These are phyloP conservation scores for Nymphaea colorata DNA, from an alignment of 164 flowering plant species.

Conservation along the genomic window DNA sequence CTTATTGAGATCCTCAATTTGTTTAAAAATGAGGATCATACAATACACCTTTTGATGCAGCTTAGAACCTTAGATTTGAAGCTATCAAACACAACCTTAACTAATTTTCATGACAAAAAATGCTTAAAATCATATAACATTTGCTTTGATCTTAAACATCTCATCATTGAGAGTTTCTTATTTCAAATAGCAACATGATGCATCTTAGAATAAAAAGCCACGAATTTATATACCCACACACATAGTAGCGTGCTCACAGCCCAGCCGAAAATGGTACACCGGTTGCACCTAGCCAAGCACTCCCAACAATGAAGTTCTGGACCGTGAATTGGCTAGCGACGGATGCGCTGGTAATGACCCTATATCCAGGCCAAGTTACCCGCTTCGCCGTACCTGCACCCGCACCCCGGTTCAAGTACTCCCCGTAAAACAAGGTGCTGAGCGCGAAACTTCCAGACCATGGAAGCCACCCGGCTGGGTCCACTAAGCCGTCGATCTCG, in stretches of 20 bases:
- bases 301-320: constrained; percentile 38
- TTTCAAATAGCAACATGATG: too few species aligned
- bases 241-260: constrained; percentile 9
- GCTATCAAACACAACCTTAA: too few species aligned
- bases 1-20: too few species aligned
- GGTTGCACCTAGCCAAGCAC: constrained; percentile 39
- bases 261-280: constrained; percentile 54
- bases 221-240: too few species aligned
- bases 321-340: constrained; percentile 43
- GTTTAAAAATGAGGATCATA: too few species aligned
- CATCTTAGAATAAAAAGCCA: too few species aligned
- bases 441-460: constrained; percentile 65
- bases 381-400: constrained; percentile 49
- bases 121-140: too few species aligned
- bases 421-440: constrained; percentile 42
- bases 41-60: too few species aligned
- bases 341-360: constrained; percentile 22
- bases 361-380: constrained; percentile 58
- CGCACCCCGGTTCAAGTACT: constrained; percentile 51
- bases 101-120: too few species aligned
- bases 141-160: too few species aligned
- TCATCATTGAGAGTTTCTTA: too few species aligned
- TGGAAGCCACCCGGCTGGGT: constrained; percentile 58
- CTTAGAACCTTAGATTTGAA: too few species aligned
- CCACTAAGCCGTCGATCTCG: constrained; percentile 32